Conservation (phyloP, 192 early-diverging fungal genomes). For the Tieghemiomyces parasiticus region DNA sequence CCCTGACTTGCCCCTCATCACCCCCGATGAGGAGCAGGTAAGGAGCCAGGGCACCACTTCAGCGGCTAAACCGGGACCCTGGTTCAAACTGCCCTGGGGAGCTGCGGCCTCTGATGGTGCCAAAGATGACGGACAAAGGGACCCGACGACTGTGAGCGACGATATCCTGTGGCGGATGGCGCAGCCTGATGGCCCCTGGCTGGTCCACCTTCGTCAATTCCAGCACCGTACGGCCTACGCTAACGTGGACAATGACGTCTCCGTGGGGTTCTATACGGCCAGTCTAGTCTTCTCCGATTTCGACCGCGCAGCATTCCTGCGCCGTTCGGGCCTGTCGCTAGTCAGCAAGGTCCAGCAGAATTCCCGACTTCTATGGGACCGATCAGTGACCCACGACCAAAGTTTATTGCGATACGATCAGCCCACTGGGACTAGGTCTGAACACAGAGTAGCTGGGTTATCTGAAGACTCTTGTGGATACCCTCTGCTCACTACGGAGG, state of each 20-base stretch:
- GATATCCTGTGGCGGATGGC: conserved; percentile 22
- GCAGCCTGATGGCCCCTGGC: conserved; percentile 18
- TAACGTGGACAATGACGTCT: conserved; percentile 31
- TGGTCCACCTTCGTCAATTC: conserved; percentile 20
- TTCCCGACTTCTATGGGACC: conserved; percentile 9
- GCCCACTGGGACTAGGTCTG: too few species aligned
- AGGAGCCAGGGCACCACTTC: too few species aligned
- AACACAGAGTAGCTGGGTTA: not conserved
- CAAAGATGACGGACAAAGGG: not conserved
- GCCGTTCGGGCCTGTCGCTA: not conserved
- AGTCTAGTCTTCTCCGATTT: conserved; percentile 4
- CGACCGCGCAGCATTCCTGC: conserved; percentile 6
- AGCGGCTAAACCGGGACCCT: too few species aligned
- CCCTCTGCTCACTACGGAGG: not conserved
- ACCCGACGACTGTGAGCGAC: not conserved
- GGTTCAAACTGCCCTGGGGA: not conserved
- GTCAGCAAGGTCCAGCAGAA: not conserved
- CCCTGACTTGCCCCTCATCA: not conserved
- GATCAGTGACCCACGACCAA: conserved; percentile 15
- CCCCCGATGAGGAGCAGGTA: not conserved
- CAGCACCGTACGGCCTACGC: conserved; percentile 24
- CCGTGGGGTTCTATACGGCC: conserved; percentile 23
- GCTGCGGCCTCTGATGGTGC: not conserved
- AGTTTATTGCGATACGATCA: not conserved
- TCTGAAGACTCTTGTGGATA: not conserved